Evolutionary conservation across 768 basidiomycete species (phyloP), one percentile per base, ranked within the genome.

Genomic region (Termitomyces sp.): DNA sequence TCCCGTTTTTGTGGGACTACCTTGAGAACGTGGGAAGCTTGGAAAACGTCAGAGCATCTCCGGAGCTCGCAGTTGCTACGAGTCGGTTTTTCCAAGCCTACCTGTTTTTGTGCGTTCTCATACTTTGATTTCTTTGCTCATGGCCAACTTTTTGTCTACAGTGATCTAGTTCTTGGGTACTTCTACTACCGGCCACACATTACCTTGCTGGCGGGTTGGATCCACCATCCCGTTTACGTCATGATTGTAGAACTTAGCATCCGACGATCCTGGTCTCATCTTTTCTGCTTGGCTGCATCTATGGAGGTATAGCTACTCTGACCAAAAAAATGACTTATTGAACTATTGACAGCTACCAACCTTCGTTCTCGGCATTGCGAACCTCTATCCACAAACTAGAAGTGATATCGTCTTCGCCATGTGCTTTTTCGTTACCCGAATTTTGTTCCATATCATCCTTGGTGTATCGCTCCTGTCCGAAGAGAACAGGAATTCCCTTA

Each of bases 371-470:
- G 80, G 77, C 20, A 41, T 81, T 18, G 72, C 74, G n/a, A 77
- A 75, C 47, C 71, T 85, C 36, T 65, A 70, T 61, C 78, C 82
- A 18, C 58, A 59, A 12, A 49, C 79, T 4, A 76, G 83, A 50
- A 79, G 78, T 47, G 78, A 84, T 64, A n/a, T 69, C 54, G 56
- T 81, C 39, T 85, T 85, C 67, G 77, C 79, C 0, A 6, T 73
- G 2, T 61, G 72, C 9, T 84, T 84, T 69, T 82, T 84, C 67
- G 18, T 68, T 47, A 79, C 81, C 30, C 76, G 84, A 22, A 82
- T 85, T 45, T 45, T 65, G 6, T 69, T 83, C 50, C 81, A 85
- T 62, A 12, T 77, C 27, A 44, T 69, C 37, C 67, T 82, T 39
- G 63, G 72, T 18, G 41, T 68, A 24, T 61, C 74, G 0, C 75